Evolutionary conservation across 2,329 filamentous ascomycete species (phyloP), one percentile per base, ranked within the genome.

Genomic region (Fulvia fulva): DNA sequence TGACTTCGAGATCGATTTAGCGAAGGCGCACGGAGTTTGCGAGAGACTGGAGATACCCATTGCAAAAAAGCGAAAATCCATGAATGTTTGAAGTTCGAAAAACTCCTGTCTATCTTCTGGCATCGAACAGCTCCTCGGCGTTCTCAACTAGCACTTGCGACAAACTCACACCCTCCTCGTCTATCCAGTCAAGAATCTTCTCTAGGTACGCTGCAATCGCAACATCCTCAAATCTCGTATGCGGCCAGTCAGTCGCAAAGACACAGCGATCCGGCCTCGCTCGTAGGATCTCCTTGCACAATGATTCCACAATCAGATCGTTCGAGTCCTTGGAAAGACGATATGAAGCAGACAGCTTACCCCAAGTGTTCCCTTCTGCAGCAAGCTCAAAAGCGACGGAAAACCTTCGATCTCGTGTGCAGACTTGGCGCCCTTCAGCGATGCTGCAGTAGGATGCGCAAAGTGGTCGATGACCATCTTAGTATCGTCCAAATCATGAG

Each of bases 161-260:
- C 22, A 77, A 71, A 37, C 83, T 67, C 7, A 70, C 63, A 5
- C 75, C 71, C 54, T 80, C 74, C 1, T 75, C 72, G 1, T 73
- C 76, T 63, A 81, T 84, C 77, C 82, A 81, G 14, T 79, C 73
- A 55, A 86, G 67, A 51, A 83, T 81, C 53, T 71, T 75, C 58
- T 83, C 76, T 26, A 84, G 76, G 67, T 82, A 86, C 0, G 79
- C 80, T 49, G 69, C 74, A 22, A 85, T 81, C 65, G 87, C 79
- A 1, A 84, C 63, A 1, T 79, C 79, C 22, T 84, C 80, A 59
- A 82, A 86, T 12, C 84, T 75, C 2, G 85, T 87, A 68, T 87
- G 83, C 21, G 84, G 84, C 84, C 84, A 87, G 65, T 87, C 84
- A 0, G 82, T 84, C 1, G 82, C 83, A 68, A 84, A 87, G 0